Conservation (phyloP, 192 early-diverging fungal genomes). For the Coemansia sp. region DNA sequence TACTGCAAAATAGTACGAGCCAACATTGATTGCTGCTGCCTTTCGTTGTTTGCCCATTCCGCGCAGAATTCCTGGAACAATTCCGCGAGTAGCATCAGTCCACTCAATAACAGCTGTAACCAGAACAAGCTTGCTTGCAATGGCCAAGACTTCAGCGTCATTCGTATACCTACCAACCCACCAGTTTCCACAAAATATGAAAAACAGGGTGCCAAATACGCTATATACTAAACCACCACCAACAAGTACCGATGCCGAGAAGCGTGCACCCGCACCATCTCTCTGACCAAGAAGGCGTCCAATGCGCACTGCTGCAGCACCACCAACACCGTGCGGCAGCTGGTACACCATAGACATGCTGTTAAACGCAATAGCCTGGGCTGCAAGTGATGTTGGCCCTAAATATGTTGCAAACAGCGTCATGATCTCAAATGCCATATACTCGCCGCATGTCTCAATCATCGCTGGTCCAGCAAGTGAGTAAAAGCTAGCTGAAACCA, state of each 20-base stretch:
- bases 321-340: constrained; percentile 57
- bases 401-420: constrained; percentile 57
- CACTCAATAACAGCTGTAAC: constrained; percentile 43
- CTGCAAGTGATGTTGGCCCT: constrained; percentile 55
- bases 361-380: constrained; percentile 61
- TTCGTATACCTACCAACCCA: constrained; percentile 64
- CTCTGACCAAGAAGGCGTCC: constrained; percentile 53
- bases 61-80: constrained; percentile 61
- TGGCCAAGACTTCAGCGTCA: constrained; percentile 25
- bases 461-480: constrained; percentile 73
- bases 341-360: constrained; percentile 58
- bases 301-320: constrained; percentile 57
- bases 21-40: constrained; percentile 54
- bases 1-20: constrained; percentile 55
- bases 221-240: constrained; percentile 54
- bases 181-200: constrained; percentile 31
- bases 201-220: constrained; percentile 51
- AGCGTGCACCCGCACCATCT: constrained; percentile 52
- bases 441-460: constrained; percentile 70
- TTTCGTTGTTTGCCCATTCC: constrained; percentile 56
- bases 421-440: constrained; percentile 58
- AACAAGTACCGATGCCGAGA: constrained; percentile 41
- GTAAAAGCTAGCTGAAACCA: constrained; percentile 42
- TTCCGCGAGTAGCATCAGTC: constrained; percentile 59
- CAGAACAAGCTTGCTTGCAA: constrained; percentile 26